phyloP scores from a whole-genome alignment of 768 basidiomycete species.

The Termitomyces sp. region DNA sequence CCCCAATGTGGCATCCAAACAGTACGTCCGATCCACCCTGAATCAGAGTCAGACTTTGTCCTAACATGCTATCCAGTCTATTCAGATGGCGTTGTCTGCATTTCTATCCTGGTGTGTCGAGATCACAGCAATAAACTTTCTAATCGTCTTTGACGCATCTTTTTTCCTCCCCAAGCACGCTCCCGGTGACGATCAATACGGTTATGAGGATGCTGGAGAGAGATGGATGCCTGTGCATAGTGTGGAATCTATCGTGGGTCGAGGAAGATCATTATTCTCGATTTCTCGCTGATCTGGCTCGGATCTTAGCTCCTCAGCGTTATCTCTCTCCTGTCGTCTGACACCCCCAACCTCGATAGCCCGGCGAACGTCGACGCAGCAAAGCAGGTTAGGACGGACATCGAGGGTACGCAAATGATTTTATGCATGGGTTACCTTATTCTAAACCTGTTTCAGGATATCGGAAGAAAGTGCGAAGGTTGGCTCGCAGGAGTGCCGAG shows the following conservation, averaged over 20 bases:
- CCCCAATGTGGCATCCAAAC: conserved; percentile 97
- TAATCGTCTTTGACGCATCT: conserved; percentile 9
- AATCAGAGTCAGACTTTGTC: conserved; percentile 6
- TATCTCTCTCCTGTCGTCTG: conserved; percentile 91
- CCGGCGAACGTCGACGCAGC: conserved; percentile 98
- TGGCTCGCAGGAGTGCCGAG: conserved; percentile 86
- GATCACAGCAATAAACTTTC: neutral
- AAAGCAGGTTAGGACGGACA: conserved; percentile 73
- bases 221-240: conserved; percentile 98
- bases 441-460: conserved; percentile 52
- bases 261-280: neutral
- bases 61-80: conserved; percentile 64
- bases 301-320: conserved; percentile 82
- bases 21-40: conserved; percentile 49
- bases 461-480: conserved; percentile 92
- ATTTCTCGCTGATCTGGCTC: conserved; percentile 13
- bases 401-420: conserved; percentile 43
- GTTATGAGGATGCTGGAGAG: conserved; percentile 96
- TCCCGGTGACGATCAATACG: conserved; percentile 94
- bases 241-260: conserved; percentile 88
- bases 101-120: conserved; percentile 82
- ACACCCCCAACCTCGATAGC: conserved; percentile 88
- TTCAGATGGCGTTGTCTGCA: conserved; percentile 88
- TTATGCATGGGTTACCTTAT: conserved; percentile 1
- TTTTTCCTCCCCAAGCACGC: conserved; percentile 61